Base-by-base conservation (phyloP, 495 filamentous ascomycete genomes). In the Cudoniella acicularis region DNA sequence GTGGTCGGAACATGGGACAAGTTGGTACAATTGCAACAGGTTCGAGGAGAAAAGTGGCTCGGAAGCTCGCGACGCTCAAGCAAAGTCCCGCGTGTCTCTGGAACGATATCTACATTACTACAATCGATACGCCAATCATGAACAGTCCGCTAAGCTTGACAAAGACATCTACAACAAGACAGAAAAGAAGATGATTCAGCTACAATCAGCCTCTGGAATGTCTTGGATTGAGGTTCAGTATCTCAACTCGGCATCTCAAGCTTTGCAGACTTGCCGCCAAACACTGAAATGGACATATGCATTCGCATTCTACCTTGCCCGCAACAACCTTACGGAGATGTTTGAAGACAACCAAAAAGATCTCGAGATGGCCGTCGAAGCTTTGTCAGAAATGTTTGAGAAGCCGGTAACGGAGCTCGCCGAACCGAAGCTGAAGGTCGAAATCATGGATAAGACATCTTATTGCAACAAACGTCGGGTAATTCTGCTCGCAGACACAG, bases 191-290 rank as follows among this genome's bases (percentile, higher is more conserved):
- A 98, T 98, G 94, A 90, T 90, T 24, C 88, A 91, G 66, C 81
- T 98, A 11, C 95, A 98, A 73, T 89, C 87, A 47, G 83, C 89
- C 27, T 96, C 93, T 0, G 91, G 91, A 57, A 91, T 98, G 83
- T 96, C 91, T 0, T 98, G 94, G 94, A 98, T 98, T 56, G 94
- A 98, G 69, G 94, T 98, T 16, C 94, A 98, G 67, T 98, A 97
- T 70, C 79, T 98, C 1, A 87, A 95, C 60, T 85, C 88, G 3
- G 95, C 94, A 2, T 96, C 93, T 2, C 91, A 96, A 71, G 89
- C 92, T 8, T 81, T 98, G 21, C 94, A 98, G 73, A 91, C 91
- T 43, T 98, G 94, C 71, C 88, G 94, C 0, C 93, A 97, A 74
- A 98, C 92, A 0, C 78, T 98, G 41, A 98, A 98, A 76, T 98